Base-by-base conservation (phyloP, 2,329 filamentous ascomycete genomes). In the Cryphonectria radicalis region DNA sequence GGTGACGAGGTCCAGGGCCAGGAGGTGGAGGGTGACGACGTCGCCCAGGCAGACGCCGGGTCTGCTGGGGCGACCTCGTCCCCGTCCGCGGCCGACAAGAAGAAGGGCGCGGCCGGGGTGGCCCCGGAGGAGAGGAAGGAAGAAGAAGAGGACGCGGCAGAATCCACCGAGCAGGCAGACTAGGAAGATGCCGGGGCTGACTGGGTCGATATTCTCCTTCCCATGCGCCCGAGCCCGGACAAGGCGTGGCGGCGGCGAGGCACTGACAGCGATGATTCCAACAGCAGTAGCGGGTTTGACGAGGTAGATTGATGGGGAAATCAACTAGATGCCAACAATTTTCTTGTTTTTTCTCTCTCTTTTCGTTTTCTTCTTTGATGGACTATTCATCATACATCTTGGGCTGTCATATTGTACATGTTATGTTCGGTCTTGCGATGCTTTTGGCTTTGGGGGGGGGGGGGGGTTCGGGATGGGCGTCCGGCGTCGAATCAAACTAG, bases 141-240 rank as follows among this genome's bases (percentile, higher is more conserved):
- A 4, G 32, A 50, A n/a, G 42, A 53, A 53, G 42, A 22, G 59
- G 53, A 42, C 53, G 35, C 35, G 19, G 46, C 53, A 10, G 55
- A n/a, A 46, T 25, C 69, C 71, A 63, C 65, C 35, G 70, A 63
- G 28, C 22, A 55, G 70, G 57, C 63, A 67, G 35, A 57, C 57
- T 72, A 72, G 70, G 17, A 50, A 67, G 67, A 28, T 46, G 70
- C 28, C 67, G 70, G 66, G 63, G 32, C 55, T 37, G 62, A n/a
- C 4, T 66, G 66, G 66, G 43, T 62, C 11, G 32, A 69, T 17
- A 19, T 65, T 13, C 32, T 65, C 63, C 62, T 72, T 22, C 53
- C 66, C 37, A 10, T 69, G n/a, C 70, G 60, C 14, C 42, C 66
- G 25, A 71, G 70, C n/a, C 70, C 66, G 14, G 25, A 32, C 60